Base-by-base conservation (phyloP, 2,329 filamentous ascomycete genomes). In the Blastomyces silverae region DNA sequence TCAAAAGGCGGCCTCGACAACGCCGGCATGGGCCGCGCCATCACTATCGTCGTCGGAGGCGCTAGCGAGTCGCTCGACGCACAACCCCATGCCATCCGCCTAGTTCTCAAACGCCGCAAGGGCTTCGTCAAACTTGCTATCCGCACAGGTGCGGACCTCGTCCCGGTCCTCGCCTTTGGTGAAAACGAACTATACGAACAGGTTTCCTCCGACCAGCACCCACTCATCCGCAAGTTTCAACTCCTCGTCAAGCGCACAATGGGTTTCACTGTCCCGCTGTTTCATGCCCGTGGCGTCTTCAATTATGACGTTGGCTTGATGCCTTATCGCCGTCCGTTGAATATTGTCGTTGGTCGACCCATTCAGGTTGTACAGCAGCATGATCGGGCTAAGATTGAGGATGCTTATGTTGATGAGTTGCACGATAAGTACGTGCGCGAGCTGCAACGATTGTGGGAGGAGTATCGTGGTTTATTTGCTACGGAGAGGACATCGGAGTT, bases 171-270 rank as follows among this genome's bases (percentile, higher is more conserved):
- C 22, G 89, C 88, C 0, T 97, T 99, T 73, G 94, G 94, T 56
- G 94, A 99, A 79, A 97, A 97, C 75, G 91, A 97, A 71, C 80
- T 97, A 2, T 99, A 97, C 80, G 91, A 97, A 69, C 93, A 97
- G 77, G 82, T 97, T 62, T 85, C 88, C 69, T 87, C 89, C 0
- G 84, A 87, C 67, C 83, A 85, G 42, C 91, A 96, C 73, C 92
- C 93, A 0, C 80, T 85, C 66, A 85, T 97, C 64, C 89, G 93
- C 79, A 87, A 86, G 73, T 78, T 90, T 48, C 94, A 99, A 78
- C 86, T 96, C 79, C 79, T 92, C 37, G 80, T 95, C 64, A 93
- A 97, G 78, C 89, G 89, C 70, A 81, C 89, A 6, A 87, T 95
- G 81, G 95, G 95, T 62, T 99, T 97, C 72, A 97, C 94, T 0